These are phyloP conservation scores for Paracamarosporium sp. DNA, from an alignment of 2,329 filamentous ascomycete genomes.

Conservation along the genomic window DNA sequence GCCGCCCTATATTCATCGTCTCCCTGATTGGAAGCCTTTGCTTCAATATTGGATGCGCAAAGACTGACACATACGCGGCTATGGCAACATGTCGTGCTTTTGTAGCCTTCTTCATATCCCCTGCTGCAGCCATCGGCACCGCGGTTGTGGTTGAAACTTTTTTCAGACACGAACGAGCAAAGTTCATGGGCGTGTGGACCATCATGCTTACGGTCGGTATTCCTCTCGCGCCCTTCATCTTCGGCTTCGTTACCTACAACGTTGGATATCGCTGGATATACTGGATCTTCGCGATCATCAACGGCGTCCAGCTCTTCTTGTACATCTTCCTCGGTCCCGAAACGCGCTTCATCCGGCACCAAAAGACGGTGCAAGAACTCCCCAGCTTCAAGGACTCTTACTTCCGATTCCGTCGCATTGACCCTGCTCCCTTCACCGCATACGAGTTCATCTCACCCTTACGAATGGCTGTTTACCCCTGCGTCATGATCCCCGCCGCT, in stretches of 20 bases:
- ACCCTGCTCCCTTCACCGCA: slow-evolving; percentile 56
- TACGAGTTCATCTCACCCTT: slow-evolving; percentile 62
- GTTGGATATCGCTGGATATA: slow-evolving; percentile 66
- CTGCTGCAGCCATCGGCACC: slow-evolving; percentile 62
- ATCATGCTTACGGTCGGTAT: slow-evolving; percentile 58
- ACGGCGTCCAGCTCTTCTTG: slow-evolving; percentile 62
- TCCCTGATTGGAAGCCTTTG: slow-evolving; percentile 56
- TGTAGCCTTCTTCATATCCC: slow-evolving; percentile 63
- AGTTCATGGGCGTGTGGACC: slow-evolving; percentile 66
- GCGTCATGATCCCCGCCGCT: slow-evolving; percentile 58
- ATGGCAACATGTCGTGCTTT: slow-evolving; percentile 62
- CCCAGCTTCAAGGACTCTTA: slow-evolving; percentile 52
- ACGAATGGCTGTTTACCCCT: slow-evolving; percentile 53
- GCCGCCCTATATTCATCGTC: slow-evolving; percentile 62
- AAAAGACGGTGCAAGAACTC: slow-evolving; percentile 41
- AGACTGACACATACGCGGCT: slow-evolving; percentile 55
- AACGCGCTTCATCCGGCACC: slow-evolving; percentile 59
- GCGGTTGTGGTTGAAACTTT: slow-evolving; percentile 65
- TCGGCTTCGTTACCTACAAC: slow-evolving; percentile 57
- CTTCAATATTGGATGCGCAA: slow-evolving; percentile 62
- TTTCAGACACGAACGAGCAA: slow-evolving; percentile 62
- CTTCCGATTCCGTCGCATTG: slow-evolving; percentile 60
- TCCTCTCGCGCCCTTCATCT: slow-evolving; percentile 50
- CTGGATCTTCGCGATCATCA: slow-evolving; percentile 64
- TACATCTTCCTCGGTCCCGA: slow-evolving; percentile 61